phyloP scores from a whole-genome alignment of 257 asterid species.

The Solanum sparsipilum region DNA sequence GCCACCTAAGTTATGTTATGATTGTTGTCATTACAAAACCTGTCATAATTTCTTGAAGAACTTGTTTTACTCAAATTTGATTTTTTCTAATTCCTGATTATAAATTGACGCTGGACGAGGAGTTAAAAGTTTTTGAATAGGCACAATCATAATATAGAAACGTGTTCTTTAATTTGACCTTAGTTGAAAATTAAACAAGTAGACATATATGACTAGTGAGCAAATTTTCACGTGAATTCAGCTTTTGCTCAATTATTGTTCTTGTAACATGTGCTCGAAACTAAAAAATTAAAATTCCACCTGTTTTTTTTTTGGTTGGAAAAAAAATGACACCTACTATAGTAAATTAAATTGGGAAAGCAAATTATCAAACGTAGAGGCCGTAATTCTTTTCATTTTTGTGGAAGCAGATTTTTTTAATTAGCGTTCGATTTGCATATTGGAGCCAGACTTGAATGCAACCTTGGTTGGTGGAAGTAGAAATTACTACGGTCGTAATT shows the following conservation, averaged over 20 bases:
- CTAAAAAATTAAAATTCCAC: background rate
- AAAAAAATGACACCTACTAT: background rate
- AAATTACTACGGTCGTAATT: background rate
- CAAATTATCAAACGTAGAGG: background rate
- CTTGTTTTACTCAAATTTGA: background rate
- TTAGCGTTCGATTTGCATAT: background rate
- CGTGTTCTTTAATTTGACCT: background rate
- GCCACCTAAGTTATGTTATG: background rate
- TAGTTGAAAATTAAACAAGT: background rate
- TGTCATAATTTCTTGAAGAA: background rate
- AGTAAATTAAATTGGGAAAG: background rate
- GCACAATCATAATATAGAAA: background rate
- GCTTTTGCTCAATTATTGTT: background rate
- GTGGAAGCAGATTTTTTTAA: background rate
- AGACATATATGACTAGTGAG: fast-evolving
- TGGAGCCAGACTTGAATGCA: background rate
- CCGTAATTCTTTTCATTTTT: background rate
- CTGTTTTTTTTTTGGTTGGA: background rate
- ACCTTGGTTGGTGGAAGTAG: background rate
- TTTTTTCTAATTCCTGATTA: background rate
- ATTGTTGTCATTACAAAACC: background rate
- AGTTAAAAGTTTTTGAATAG: background rate
- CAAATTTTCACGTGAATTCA: background rate
- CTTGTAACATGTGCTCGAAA: background rate
- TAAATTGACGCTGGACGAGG: background rate